These are phyloP conservation scores for Stenogyne calaminthoides DNA, from an alignment of 305 asterid genomes.

Conservation along the genomic window DNA sequence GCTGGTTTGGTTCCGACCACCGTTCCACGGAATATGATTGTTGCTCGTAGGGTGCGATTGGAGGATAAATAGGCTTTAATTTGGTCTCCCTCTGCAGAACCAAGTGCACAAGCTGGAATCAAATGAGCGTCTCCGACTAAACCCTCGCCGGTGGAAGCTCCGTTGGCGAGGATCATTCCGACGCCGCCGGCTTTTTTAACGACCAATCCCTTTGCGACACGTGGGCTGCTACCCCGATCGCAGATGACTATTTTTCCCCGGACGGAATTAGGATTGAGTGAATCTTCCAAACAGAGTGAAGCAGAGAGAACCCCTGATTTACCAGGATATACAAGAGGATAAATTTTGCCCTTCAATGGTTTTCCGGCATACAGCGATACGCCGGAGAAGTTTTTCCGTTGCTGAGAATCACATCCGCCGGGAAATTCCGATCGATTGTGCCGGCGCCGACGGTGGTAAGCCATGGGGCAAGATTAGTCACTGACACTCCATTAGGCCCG, in stretches of 20 bases:
- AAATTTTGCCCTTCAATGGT: constrained; percentile 59
- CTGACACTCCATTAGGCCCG: constrained; percentile 79
- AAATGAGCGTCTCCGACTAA: constrained; percentile 80
- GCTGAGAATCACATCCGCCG: constrained; percentile 58
- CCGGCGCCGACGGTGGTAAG: constrained; percentile 83
- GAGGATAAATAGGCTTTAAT: constrained; percentile 55
- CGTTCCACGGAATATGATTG: constrained; percentile 61
- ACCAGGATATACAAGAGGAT: constrained; percentile 63
- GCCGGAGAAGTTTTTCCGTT: constrained; percentile 57
- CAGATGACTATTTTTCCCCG: constrained; percentile 74
- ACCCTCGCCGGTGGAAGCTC: constrained; percentile 76
- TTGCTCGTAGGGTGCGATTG: constrained; percentile 43
- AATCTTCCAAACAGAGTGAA: constrained; percentile 78
- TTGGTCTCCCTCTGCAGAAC: constrained; percentile 55
- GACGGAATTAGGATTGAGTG: constrained; percentile 51
- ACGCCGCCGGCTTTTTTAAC: constrained; percentile 81
- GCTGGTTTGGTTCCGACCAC: constrained; percentile 68
- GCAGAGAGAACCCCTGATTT: constrained; percentile 63
- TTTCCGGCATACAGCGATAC: constrained; percentile 70
- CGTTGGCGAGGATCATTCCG: constrained; percentile 80
- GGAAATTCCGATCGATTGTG: constrained; percentile 73
- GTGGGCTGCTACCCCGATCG: constrained; percentile 77
- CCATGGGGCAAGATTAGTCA: constrained; percentile 82
- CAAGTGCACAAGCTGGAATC: constrained; percentile 70
- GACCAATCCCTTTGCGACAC: constrained; percentile 77